Percentiles rank a stretch among this genome's conserved stretches.
phyloP scores from a whole-genome alignment of 2,329 filamentous ascomycete genomes.

The Pseudopithomyces maydicus region DNA sequence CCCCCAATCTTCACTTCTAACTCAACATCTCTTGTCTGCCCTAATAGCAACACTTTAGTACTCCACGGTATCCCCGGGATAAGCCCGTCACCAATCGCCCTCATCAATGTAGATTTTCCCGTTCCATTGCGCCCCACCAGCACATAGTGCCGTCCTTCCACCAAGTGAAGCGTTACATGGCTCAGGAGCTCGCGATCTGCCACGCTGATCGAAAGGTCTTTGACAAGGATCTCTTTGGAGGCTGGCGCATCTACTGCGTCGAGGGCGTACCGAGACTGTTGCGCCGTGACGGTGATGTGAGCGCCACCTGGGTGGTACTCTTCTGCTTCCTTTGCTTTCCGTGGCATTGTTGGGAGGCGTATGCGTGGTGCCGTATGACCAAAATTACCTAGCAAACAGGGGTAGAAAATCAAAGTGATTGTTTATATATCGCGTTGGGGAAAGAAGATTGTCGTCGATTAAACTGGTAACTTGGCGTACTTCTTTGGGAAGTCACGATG shows the following conservation, averaged over 20 bases:
- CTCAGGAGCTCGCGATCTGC: constrained; percentile 67
- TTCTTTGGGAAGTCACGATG: too few species aligned
- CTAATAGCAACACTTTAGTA: constrained; percentile 40
- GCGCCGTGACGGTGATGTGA: constrained; percentile 42
- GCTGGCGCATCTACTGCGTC: constrained; percentile 46
- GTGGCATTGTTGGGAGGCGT: constrained; percentile 27
- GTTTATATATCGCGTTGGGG: too few species aligned
- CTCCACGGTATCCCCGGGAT: constrained; percentile 66
- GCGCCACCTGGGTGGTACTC: constrained; percentile 31
- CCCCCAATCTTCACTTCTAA: constrained; percentile 40
- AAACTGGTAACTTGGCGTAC: too few species aligned
- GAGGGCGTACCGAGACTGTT: constrained; percentile 45
- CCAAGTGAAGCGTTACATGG: constrained; percentile 72
- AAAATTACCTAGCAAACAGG: too few species aligned
- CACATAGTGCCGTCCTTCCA: constrained; percentile 76
- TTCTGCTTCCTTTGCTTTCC: constrained; percentile 29
- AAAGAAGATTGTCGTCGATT: too few species aligned
- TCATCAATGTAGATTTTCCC: constrained; percentile 79
- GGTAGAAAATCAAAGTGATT: too few species aligned
- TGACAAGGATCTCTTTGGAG: constrained; percentile 56
- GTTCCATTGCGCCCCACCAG: constrained; percentile 80
- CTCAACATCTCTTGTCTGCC: constrained; percentile 34
- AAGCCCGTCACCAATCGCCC: constrained; percentile 76
- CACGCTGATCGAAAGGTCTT: constrained; percentile 74
- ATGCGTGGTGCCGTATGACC: too few species aligned